Evolutionary conservation across 108 stramenopile species (phyloP).

Genomic region (Asterionellopsis glacialis): DNA sequence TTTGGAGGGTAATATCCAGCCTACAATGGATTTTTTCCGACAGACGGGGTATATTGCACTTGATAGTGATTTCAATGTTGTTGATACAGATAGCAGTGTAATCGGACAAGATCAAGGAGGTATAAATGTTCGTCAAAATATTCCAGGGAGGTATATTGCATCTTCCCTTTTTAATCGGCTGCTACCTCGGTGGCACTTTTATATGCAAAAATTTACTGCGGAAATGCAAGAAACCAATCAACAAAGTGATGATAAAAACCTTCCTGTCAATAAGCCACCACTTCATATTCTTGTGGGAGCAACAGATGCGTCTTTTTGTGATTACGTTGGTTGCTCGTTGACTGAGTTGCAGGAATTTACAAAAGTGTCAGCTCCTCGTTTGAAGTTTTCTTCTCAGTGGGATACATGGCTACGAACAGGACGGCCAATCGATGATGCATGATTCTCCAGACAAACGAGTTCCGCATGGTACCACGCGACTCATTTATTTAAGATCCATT

Average conservation of each 20-base stretch:
- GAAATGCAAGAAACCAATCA: constrained; percentile 6
- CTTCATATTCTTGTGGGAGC: constrained; percentile 65
- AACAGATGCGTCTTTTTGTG: constrained; percentile 62
- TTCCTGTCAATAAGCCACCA: constrained; percentile 27
- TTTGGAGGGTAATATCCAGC: constrained; percentile 65
- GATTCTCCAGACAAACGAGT: no score
- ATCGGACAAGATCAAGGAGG: not conserved
- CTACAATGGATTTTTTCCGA: constrained; percentile 74
- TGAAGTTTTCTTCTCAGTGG: constrained; percentile 78
- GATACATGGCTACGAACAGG: constrained; percentile 80
- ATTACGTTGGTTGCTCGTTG: constrained; percentile 16
- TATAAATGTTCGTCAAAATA: constrained; percentile 2
- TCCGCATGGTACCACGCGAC: no score
- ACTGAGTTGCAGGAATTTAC: constrained; percentile 24
- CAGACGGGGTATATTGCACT: constrained; percentile 69
- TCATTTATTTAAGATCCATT: no score
- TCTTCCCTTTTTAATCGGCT: constrained; percentile 76
- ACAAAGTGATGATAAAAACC: not conserved
- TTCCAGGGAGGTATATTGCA: constrained; percentile 73
- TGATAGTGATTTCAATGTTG: constrained; percentile 37
- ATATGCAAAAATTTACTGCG: constrained; percentile 13
- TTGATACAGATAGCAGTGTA: not conserved
- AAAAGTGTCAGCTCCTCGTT: constrained; percentile 49
- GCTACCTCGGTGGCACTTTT: constrained; percentile 78
- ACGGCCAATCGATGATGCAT: constrained; percentile 46